Conservation (phyloP, 768 basidiomycete genomes). For the Obba rivulosa region DNA sequence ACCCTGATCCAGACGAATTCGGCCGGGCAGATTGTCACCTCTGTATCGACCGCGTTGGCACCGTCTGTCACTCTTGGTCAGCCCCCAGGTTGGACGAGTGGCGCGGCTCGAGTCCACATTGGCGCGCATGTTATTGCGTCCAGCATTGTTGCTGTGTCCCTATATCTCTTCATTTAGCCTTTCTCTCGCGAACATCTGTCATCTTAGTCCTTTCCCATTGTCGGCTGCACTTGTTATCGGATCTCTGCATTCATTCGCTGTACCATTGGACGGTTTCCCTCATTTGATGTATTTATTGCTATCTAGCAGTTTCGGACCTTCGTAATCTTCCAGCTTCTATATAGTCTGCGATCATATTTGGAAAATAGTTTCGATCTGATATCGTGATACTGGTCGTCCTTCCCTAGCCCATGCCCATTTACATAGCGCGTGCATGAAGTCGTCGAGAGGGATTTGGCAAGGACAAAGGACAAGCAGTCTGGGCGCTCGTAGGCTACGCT, state of each 20-base stretch:
- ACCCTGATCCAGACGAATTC: slow-evolving; percentile 57
- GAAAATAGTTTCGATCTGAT: too few species aligned
- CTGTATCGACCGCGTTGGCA: slow-evolving; percentile 41
- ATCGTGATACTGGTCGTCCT: too few species aligned
- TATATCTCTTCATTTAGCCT: neutral
- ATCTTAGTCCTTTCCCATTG: neutral
- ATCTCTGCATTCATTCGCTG: neutral
- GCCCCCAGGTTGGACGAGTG: slow-evolving; percentile 51
- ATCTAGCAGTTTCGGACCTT: too few species aligned
- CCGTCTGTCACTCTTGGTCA: slow-evolving; percentile 53
- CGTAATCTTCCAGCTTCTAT: too few species aligned
- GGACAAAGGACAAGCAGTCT: too few species aligned
- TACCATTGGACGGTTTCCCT: neutral
- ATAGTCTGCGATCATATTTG: too few species aligned
- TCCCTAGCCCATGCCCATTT: too few species aligned
- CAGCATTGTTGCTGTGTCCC: neutral
- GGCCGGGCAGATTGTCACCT: slow-evolving; percentile 47
- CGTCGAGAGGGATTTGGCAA: too few species aligned
- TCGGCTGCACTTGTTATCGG: slow-evolving; percentile 1
- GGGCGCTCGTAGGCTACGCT: too few species aligned
- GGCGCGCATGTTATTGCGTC: neutral
- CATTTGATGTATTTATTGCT: neutral
- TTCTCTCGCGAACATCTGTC: too few species aligned
- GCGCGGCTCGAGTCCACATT: neutral
- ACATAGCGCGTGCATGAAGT: too few species aligned